phyloP scores from a whole-genome alignment of 2,329 filamentous ascomycete genomes.

The Monosporascus sp. region DNA sequence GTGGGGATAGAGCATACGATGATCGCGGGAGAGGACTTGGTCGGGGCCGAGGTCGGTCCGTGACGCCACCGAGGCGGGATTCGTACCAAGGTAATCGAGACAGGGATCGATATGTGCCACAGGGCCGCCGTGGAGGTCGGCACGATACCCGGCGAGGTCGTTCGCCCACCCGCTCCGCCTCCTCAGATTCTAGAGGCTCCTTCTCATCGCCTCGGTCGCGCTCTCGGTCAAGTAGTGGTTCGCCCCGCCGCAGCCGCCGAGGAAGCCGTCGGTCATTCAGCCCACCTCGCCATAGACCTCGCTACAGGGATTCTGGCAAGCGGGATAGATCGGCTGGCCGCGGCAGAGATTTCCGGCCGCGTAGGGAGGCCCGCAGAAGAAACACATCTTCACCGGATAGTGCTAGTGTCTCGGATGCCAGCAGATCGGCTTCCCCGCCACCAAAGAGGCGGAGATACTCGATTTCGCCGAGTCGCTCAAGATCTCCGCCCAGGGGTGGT shows the following conservation, averaged over 20 bases:
- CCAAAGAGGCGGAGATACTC: slow-evolving; percentile 49
- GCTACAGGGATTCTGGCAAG: slow-evolving; percentile 20
- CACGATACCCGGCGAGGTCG: slow-evolving; percentile 38
- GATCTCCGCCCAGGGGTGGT: slow-evolving; percentile 32
- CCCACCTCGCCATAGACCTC: slow-evolving; percentile 22
- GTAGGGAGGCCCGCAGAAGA: slow-evolving; percentile 20
- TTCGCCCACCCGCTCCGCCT: slow-evolving; percentile 34
- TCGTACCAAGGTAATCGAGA: slow-evolving; percentile 40
- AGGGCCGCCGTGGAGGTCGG: slow-evolving; percentile 38
- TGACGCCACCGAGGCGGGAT: slow-evolving; percentile 43
- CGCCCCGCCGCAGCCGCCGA: slow-evolving; percentile 19
- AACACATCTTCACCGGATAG: slow-evolving; percentile 24
- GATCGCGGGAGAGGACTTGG: slow-evolving; percentile 40
- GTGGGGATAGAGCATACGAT: slow-evolving; percentile 46
- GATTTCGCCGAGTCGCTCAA: slow-evolving; percentile 42
- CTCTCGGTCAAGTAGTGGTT: slow-evolving; percentile 21
- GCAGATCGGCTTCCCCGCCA: slow-evolving; percentile 34
- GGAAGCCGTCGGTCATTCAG: slow-evolving; percentile 21
- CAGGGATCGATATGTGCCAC: slow-evolving; percentile 43
- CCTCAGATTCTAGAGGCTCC: slow-evolving; percentile 30
- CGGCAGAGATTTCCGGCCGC: slow-evolving; percentile 16
- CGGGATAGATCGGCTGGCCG: slow-evolving; percentile 25
- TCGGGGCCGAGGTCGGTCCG: slow-evolving; percentile 41
- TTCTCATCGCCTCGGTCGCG: slow-evolving; percentile 20
- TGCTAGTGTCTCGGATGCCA: slow-evolving; percentile 20